Base-by-base conservation (phyloP, 176 grass and related monocot species). In the Avena atlantica region DNA sequence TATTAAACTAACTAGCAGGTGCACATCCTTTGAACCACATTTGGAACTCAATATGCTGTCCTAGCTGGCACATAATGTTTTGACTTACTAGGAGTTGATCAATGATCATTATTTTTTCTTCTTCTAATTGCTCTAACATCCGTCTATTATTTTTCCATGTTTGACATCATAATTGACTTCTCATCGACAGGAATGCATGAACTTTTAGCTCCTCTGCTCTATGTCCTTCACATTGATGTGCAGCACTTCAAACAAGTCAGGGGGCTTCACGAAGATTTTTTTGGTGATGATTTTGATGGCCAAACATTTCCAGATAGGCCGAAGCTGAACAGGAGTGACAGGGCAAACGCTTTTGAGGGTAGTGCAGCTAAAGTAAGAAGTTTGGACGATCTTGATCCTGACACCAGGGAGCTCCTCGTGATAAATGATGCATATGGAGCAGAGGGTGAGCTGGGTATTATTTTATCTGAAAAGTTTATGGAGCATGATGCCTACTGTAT, bases 381-480 rank as follows among this genome's bases (percentile, higher is more conserved):
- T 85, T 78, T 89, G 64, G 60, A 84, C 11, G 86, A 93, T 23
- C 89, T 96, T 78, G 97, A 99, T 92, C 80, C 89, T 81, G 89
- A 91, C 51, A 99, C 93, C 14, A 92, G 71, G 65, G 92, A 89
- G 61, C 83, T 99, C 47, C 94, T 99, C 57, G 82, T 92, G 48
- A 88, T 99, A 83, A 96, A 95, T 81, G 97, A 99, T 88, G 82
- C 97, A 79, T 99, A 96, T 31, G 97, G 97, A 88, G 89, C 92
- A 70, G 97, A 99, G 83, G 97, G 94, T 65, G 97, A 99, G 79
- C 86, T 99, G 87, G 97, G 94, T 81, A 87, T 99, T 85, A 91
- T 99, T 78, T 89, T 94, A 75, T 99, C 97, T 15, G 97, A 96
- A 83, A 99, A 99, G 76, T 99, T 99, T 82, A 93, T 94, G 87